phyloP scores from a whole-genome alignment of 2,329 filamentous ascomycete genomes.

The Colletotrichum sp. region DNA sequence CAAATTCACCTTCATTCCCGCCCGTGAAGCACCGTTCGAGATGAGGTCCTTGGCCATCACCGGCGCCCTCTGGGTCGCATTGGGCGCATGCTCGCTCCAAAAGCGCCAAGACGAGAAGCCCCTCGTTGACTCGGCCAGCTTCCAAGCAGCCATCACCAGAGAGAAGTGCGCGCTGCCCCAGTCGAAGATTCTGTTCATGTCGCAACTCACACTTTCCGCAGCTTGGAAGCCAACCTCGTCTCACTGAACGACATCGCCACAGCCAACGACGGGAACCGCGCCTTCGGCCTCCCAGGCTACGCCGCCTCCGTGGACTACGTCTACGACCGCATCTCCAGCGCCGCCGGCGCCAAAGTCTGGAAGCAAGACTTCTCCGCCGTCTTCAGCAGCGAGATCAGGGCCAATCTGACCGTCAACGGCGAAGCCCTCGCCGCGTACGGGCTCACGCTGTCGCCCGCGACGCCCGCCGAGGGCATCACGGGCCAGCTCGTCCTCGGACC shows the following conservation, averaged over 20 bases:
- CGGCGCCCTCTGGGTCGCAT: not conserved
- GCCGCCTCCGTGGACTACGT: conserved; percentile 38
- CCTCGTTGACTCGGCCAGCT: not conserved
- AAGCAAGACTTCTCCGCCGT: conserved; percentile 34
- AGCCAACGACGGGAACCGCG: conserved; percentile 34
- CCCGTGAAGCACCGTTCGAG: not conserved
- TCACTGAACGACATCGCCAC: conserved; percentile 33
- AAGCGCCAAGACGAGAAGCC: not conserved
- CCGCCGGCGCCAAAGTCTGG: conserved; percentile 31
- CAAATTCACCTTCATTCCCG: not conserved
- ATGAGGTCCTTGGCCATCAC: not conserved
- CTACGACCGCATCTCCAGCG: conserved; percentile 29
- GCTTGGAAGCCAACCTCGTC: conserved; percentile 25
- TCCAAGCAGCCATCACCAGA: not conserved
- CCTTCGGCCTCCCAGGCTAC: conserved; percentile 35
- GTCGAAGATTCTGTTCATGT: not conserved
- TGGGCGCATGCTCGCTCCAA: not conserved
- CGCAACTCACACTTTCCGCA: conserved; percentile 25
- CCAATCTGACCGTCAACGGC: conserved; percentile 25
- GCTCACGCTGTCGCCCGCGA: conserved; percentile 35
- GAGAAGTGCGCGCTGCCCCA: not conserved
- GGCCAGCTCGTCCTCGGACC: conserved; percentile 29
- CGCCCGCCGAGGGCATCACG: conserved; percentile 32
- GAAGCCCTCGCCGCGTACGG: conserved; percentile 30
- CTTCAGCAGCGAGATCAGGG: conserved; percentile 25